Conservation (phyloP, 2,329 filamentous ascomycete species). For the Pseudogymnoascus sp. region DNA sequence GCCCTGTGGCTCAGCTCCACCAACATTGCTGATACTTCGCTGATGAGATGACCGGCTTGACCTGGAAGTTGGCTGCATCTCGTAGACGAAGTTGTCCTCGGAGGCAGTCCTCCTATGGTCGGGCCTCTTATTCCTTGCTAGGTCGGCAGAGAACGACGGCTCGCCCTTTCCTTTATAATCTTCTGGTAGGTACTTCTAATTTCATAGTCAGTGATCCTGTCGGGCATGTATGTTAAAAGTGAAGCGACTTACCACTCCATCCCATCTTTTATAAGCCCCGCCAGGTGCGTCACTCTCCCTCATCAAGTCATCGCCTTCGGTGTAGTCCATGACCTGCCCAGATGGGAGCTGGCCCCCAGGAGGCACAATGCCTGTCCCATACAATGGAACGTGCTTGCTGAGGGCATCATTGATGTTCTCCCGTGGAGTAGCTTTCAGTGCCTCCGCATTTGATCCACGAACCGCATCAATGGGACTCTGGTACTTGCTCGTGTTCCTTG, state of each 20-base stretch:
- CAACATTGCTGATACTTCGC: slow-evolving; percentile 38
- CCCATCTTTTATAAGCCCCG: slow-evolving; percentile 71
- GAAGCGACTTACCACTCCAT: slow-evolving; percentile 56
- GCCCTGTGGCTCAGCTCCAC: slow-evolving; percentile 3
- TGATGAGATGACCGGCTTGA: slow-evolving; percentile 29
- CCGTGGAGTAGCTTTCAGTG: slow-evolving; percentile 69
- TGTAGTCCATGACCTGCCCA: slow-evolving; percentile 67
- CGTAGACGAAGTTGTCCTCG: slow-evolving; percentile 35
- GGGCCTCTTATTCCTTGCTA: slow-evolving; percentile 45
- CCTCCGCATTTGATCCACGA: slow-evolving; percentile 62
- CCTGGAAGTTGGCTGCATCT: slow-evolving; percentile 39
- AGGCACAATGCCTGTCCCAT: slow-evolving; percentile 71
- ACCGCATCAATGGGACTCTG: slow-evolving; percentile 72
- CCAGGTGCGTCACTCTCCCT: slow-evolving; percentile 59
- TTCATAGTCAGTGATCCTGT: slow-evolving; percentile 22
- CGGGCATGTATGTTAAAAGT: slow-evolving; percentile 10
- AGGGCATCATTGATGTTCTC: slow-evolving; percentile 73
- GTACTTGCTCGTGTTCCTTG: slow-evolving; percentile 58
- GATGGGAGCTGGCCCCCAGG: slow-evolving; percentile 60
- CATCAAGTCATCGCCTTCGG: slow-evolving; percentile 84
- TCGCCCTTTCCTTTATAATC: slow-evolving; percentile 81
- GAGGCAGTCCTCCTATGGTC: slow-evolving; percentile 23
- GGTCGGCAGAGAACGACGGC: slow-evolving; percentile 64
- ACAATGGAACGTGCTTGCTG: slow-evolving; percentile 65
- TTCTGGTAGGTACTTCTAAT: slow-evolving; percentile 59